Percentiles rank a stretch among this genome's conserved stretches.
phyloP scores from a whole-genome alignment of 352 stramenopile genomes.

The Globisporangium camurandrum region DNA sequence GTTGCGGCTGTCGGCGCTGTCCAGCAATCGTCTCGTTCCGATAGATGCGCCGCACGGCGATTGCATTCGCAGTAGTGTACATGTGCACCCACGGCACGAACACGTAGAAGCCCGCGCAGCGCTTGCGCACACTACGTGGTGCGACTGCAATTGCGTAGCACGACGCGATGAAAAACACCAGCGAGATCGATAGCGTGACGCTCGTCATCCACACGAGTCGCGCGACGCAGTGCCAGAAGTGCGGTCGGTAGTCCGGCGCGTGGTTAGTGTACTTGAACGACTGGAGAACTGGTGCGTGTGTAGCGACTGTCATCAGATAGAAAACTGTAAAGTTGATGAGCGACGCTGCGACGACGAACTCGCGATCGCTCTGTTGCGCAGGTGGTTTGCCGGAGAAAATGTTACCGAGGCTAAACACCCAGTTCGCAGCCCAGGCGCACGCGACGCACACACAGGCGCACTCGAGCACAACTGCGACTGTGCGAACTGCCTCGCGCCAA shows the following conservation, averaged over 20 bases:
- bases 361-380: neutral
- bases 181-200: neutral
- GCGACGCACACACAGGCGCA: neutral
- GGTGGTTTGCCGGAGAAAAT: neutral
- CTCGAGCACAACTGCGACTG: neutral
- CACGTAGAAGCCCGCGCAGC: constrained; percentile 19
- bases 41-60: constrained; percentile 14
- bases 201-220: neutral
- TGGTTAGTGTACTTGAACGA: neutral
- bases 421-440: neutral
- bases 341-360: neutral
- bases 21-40: constrained; percentile 10
- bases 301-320: neutral
- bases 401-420: neutral
- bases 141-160: neutral
- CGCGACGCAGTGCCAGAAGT: neutral
- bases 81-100: constrained; percentile 10
- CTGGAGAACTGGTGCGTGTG: neutral
- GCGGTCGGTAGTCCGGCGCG: neutral
- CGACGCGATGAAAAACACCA: neutral
- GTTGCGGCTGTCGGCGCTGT: neutral
- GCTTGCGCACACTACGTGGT: neutral
- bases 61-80: constrained; percentile 16
- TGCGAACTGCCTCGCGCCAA: neutral
- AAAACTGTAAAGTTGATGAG: neutral